Percentiles rank a stretch among this genome's conserved stretches.
Conservation (phyloP, 768 basidiomycete genomes). For the Boletus pseudo-olivaceus region DNA sequence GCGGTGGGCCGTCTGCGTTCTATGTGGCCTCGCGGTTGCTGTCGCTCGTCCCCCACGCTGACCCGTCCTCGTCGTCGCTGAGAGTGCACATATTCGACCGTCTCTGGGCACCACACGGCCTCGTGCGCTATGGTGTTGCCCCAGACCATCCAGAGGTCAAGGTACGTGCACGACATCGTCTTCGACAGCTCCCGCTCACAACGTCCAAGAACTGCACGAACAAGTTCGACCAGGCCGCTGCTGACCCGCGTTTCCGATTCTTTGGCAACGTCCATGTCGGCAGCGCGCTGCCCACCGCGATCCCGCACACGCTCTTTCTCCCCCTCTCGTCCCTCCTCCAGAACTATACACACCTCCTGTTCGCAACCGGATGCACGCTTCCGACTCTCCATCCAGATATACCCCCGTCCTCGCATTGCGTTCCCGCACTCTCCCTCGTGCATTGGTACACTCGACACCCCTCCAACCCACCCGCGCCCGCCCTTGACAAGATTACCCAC, state of each 20-base stretch:
- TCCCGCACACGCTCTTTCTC: conserved; percentile 53
- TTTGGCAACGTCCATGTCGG: conserved; percentile 85
- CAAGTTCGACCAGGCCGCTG: conserved; percentile 83
- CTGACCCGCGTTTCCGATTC: conserved; percentile 80
- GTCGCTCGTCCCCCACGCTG: conserved; percentile 45
- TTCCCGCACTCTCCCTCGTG: conserved; percentile 80
- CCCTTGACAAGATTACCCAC: conserved; percentile 62
- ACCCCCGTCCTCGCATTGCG: conserved; percentile 45
- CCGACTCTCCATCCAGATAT: conserved; percentile 56
- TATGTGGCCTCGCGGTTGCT: conserved; percentile 89
- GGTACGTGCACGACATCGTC: conserved; percentile 33
- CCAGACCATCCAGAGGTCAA: conserved; percentile 99
- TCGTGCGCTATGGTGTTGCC: conserved; percentile 94
- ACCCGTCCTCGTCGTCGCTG: conserved; percentile 35
- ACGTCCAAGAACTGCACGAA: conserved; percentile 84
- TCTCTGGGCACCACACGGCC: conserved; percentile 90
- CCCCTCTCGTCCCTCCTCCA: conserved; percentile 58
- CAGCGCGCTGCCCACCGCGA: conserved; percentile 32
- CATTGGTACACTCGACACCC: conserved; percentile 98
- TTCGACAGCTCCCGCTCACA: conserved; percentile 9
- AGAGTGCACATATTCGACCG: conserved; percentile 87
- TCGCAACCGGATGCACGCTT: conserved; percentile 81
- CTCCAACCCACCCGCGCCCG: conserved; percentile 54
- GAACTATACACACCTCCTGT: conserved; percentile 82
- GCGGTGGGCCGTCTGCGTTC: conserved; percentile 96